Percentiles rank a stretch among this genome's conserved stretches.
These are phyloP conservation scores for Alternaria tenuissima DNA, from an alignment of 2,329 filamentous ascomycete genomes.

Conservation along the genomic window DNA sequence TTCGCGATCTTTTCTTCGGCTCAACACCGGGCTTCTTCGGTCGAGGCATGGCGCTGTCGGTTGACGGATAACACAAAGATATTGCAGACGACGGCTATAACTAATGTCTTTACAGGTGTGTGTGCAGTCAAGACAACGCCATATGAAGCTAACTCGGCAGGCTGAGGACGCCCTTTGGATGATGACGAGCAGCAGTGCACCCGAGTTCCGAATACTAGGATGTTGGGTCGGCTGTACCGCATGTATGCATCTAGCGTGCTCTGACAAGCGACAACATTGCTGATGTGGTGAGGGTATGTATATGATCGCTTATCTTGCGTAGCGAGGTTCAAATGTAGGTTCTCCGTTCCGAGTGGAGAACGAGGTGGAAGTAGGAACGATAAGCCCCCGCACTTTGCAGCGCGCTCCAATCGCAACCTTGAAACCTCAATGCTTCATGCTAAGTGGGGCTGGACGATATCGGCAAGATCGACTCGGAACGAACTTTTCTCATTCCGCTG, in stretches of 20 bases:
- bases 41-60: constrained; percentile 64
- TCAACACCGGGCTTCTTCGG: constrained; percentile 71
- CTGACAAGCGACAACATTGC: constrained; percentile 14
- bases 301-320: constrained; percentile 4
- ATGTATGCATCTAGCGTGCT: constrained; percentile 19
- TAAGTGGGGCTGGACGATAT: constrained; percentile 13
- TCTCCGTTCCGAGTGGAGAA: constrained; percentile 6
- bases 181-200: constrained; percentile 6
- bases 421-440: background rate
- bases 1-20: constrained; percentile 72
- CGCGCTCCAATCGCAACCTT: constrained; percentile 17
- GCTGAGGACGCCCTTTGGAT: constrained; percentile 7
- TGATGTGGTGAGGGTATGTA: constrained; percentile 1
- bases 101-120: constrained; percentile 2
- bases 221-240: constrained; percentile 4
- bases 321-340: background rate
- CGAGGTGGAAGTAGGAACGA: constrained; percentile 11
- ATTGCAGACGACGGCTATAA: background rate
- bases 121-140: background rate
- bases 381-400: constrained; percentile 22
- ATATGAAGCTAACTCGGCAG: constrained; percentile 12
- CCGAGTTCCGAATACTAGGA: constrained; percentile 14
- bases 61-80: constrained; percentile 1
- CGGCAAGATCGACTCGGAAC: background rate
- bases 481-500: background rate